Evolutionary conservation across 306 rosid species (phyloP), one percentile per base, ranked within the genome.

Genomic region (Cicer arietinum): DNA sequence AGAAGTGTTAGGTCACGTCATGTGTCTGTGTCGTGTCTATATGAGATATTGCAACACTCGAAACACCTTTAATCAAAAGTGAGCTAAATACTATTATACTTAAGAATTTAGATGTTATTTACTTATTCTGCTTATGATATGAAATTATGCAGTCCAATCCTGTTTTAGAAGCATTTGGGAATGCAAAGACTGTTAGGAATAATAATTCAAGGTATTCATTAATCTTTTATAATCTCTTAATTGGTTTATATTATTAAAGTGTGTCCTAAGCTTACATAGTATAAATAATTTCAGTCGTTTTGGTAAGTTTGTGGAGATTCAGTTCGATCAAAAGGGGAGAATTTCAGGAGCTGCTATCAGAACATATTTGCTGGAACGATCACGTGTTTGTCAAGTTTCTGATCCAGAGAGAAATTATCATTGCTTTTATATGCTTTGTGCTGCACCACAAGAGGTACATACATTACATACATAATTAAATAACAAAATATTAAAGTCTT

Each of bases 231-330:
- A 41, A 7, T 53, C 62, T n/a, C 59, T 45, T 70, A 17, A 5
- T 65, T 81, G 71, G 37, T 30, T 30, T 30, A 30, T 30, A 30
- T 30, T 57, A 60, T 82, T 52, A 76, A 80, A 74, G 65, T 63
- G n/a, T 63, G 22, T 53, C 35, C 83, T 88, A 61, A 87, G 72
- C 75, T 74, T 67, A 79, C 78, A 57, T 50, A 40, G 63, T 84
- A 77, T 80, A 30, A 30, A 54, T 35, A 81, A 80, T 43, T 88
- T 89, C 96, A 93, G 98, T 82, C 98, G 98, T 73, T 93, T 93
- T 83, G 98, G 98, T 83, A 93, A 93, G 91, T 93, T 93, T 60
- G 98, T 93, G 87, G 98, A 93, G 94, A 80, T 93, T 85, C 98
- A 93, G 85, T 93, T 93, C 85, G 89, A 93, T 78, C 79, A 71